Conservation (phyloP, 345 rosid species). For the Heritiera littoralis region DNA sequence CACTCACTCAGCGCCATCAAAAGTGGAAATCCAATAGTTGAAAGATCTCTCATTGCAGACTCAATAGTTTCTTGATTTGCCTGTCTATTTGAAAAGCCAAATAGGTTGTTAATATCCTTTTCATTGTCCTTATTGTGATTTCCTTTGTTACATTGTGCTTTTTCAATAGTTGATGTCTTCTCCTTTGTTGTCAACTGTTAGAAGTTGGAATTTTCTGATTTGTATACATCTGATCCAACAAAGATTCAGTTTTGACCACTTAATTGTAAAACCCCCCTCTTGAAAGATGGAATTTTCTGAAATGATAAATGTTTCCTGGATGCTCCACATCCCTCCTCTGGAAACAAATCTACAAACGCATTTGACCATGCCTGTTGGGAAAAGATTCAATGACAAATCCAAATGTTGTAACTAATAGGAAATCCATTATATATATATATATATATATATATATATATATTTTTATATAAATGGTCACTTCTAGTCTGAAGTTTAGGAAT, state of each 20-base stretch:
- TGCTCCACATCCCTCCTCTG: not conserved
- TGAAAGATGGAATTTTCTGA: not conserved
- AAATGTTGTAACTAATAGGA: not conserved
- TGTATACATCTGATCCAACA: not conserved
- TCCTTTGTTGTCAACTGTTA: no score
- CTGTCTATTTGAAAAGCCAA: not conserved
- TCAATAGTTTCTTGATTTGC: conserved; percentile 25
- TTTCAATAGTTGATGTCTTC: no score
- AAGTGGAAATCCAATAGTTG: conserved; percentile 87
- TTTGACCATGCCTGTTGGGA: not conserved
- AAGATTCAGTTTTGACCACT: not conserved
- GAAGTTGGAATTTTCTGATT: not conserved
- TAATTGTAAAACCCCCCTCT: no score
- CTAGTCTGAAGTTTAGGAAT: not conserved
- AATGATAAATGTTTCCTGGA: not conserved
- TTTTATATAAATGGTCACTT: not conserved
- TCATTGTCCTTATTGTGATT: no score
- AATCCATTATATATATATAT: not conserved
- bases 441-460: no score
- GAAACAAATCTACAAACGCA: not conserved
- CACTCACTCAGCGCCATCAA: conserved; percentile 86
- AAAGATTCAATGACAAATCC: not conserved
- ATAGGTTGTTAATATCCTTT: not conserved
- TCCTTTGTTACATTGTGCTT: no score
- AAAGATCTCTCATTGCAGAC: conserved; percentile 58